These are phyloP conservation scores for Babesia ovata DNA, from an alignment of 169 alveolate species.

Conservation along the genomic window DNA sequence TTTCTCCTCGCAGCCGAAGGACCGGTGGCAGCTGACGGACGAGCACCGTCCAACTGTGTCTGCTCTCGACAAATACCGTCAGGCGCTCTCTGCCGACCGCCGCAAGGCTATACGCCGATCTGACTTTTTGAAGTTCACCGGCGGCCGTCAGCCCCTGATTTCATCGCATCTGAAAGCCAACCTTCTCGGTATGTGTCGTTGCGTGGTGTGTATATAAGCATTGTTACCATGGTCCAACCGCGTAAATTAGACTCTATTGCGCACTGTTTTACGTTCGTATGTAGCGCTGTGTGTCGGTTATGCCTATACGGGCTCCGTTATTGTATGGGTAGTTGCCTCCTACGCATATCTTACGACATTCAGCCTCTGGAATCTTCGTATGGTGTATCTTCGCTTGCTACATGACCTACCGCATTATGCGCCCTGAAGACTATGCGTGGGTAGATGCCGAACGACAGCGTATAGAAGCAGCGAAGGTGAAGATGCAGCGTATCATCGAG, in stretches of 20 bases:
- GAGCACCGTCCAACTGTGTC: conserved; percentile 69
- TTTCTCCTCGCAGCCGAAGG: conserved; percentile 43
- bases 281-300: neutral
- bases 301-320: neutral
- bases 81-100: conserved; percentile 59
- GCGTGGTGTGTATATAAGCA: conserved; percentile 11
- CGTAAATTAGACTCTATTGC: too few species aligned
- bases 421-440: conserved; percentile 81
- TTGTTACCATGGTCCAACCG: too few species aligned
- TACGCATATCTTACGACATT: neutral
- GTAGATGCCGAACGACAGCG: conserved; percentile 76
- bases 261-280: too few species aligned
- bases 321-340: neutral
- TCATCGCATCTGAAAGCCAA: conserved; percentile 69
- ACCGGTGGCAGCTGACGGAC: conserved; percentile 55
- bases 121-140: conserved; percentile 68
- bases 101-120: conserved; percentile 57
- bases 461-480: conserved; percentile 76
- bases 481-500: conserved; percentile 56
- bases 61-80: conserved; percentile 47
- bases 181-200: conserved; percentile 49
- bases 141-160: conserved; percentile 68
- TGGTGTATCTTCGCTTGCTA: conserved; percentile 77
- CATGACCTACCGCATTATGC: conserved; percentile 70
- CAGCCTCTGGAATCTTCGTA: conserved; percentile 68